Evolutionary conservation across 2,329 filamentous ascomycete genomes (phyloP).

Genomic region (Samsoniella hepiali): DNA sequence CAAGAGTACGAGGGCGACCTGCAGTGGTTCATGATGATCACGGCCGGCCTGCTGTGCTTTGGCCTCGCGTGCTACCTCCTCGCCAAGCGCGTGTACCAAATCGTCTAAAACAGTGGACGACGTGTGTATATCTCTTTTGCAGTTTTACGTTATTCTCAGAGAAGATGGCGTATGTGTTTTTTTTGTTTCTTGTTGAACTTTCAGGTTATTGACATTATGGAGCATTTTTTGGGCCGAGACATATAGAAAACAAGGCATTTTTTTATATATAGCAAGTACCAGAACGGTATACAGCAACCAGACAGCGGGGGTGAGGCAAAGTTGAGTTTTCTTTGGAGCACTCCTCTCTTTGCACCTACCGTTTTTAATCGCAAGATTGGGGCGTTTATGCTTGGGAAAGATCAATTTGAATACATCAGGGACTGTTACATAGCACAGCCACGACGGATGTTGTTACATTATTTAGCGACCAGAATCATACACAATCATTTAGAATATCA

Average conservation of each 20-base stretch:
- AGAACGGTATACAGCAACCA: background rate
- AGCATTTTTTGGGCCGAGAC: background rate
- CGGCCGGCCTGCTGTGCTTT: conserved; percentile 72
- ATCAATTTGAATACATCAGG: background rate
- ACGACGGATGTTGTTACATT: background rate
- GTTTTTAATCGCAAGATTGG: background rate
- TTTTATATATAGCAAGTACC: background rate
- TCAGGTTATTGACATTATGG: background rate
- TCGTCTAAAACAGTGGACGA: conserved; percentile 50
- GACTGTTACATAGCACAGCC: background rate
- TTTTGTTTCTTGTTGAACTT: background rate
- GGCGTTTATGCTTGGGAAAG: background rate
- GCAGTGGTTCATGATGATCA: conserved; percentile 72
- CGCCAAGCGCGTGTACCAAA: conserved; percentile 79
- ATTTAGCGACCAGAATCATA: conserved; percentile 5
- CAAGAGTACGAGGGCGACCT: conserved; percentile 76
- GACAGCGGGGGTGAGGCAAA: too few relatives aligned
- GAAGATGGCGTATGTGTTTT: background rate
- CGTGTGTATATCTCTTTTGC: background rate
- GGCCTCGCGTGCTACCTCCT: conserved; percentile 76
- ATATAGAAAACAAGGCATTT: background rate
- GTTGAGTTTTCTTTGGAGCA: background rate
- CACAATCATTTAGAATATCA: background rate
- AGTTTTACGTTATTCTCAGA: background rate
- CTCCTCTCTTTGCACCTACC: background rate